phyloP scores from a whole-genome alignment of 371 early-diverging fungal species.

The Choanephora cucurbitarum region DNA sequence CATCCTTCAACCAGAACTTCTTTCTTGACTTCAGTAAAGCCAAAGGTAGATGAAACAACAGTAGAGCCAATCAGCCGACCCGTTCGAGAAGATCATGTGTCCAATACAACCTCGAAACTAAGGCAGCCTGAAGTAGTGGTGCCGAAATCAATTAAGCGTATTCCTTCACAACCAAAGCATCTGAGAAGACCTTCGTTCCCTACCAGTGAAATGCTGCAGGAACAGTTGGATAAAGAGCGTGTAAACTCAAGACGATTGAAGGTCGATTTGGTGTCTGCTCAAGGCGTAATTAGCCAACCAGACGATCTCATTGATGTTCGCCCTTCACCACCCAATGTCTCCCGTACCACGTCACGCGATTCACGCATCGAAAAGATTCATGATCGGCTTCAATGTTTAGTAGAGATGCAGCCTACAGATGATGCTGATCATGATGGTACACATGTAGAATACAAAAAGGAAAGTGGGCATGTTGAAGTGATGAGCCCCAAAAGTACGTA shows the following conservation, averaged over 20 bases:
- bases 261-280: slow-evolving; percentile 30
- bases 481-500: slow-evolving; percentile 16
- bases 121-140: slow-evolving; percentile 23
- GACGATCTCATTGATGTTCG: slow-evolving; percentile 5
- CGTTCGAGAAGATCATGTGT: slow-evolving; percentile 10
- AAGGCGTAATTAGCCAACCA: slow-evolving; percentile 30
- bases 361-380: slow-evolving; percentile 20
- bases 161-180: slow-evolving; percentile 1
- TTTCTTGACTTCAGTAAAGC: too few relatives aligned
- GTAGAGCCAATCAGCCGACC: slow-evolving; percentile 6
- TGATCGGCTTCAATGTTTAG: slow-evolving; percentile 26
- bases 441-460: slow-evolving; percentile 18
- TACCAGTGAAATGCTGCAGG: slow-evolving; percentile 27
- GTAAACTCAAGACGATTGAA: slow-evolving; percentile 19
- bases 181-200: slow-evolving; percentile 11
- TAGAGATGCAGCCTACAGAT: slow-evolving; percentile 10
- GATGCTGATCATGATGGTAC: neutral
- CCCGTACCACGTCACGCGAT: slow-evolving; percentile 5
- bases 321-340: neutral
- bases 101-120: slow-evolving; percentile 15
- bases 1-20: neutral
- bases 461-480: slow-evolving; percentile 10
- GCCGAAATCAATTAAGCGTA: slow-evolving; percentile 15
- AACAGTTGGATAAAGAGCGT: slow-evolving; percentile 27
- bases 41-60: slow-evolving; percentile 12